Evolutionary conservation across 352 stramenopile genomes (phyloP).

Genomic region (Phytophthora sojae): DNA sequence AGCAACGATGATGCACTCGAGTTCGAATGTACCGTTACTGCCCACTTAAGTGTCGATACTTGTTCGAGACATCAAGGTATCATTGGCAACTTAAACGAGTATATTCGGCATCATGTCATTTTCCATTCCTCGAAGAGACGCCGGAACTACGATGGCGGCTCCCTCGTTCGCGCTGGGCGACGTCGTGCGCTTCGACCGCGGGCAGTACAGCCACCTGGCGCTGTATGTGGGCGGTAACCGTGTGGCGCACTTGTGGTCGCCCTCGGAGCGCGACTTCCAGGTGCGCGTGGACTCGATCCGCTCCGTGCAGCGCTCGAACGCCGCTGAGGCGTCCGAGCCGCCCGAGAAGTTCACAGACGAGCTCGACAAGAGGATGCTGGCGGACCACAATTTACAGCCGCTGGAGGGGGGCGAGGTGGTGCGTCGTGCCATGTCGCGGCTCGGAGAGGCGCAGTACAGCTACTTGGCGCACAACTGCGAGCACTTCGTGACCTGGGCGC

Average conservation of each 20-base stretch:
- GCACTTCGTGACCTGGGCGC: conserved; percentile 81
- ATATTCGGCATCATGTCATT: not conserved
- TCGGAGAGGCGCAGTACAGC: conserved; percentile 66
- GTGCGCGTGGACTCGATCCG: conserved; percentile 73
- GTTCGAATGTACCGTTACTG: no score
- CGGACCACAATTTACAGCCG: conserved; percentile 46
- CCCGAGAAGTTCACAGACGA: conserved; percentile 52
- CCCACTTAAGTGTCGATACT: not conserved
- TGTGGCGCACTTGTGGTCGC: conserved; percentile 76
- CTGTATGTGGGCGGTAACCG: conserved; percentile 55
- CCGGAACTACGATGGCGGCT: conserved; percentile 15
- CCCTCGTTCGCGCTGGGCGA: conserved; percentile 41
- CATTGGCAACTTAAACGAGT: not conserved
- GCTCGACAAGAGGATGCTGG: conserved; percentile 63
- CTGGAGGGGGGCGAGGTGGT: conserved; percentile 54
- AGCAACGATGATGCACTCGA: not conserved
- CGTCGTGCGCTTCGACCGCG: conserved; percentile 73
- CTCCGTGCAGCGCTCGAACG: conserved; percentile 34
- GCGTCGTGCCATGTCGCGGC: conserved; percentile 50
- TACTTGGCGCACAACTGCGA: conserved; percentile 73
- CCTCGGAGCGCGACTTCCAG: conserved; percentile 47
- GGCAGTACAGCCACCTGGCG: conserved; percentile 69
- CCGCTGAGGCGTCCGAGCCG: conserved; percentile 1
- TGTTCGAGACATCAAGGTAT: not conserved
- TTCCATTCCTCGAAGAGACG: conserved; percentile 23